Evolutionary conservation across 1,139 yeast genomes (phyloP).

Genomic region (Blastobotrys buckinghamii): DNA sequence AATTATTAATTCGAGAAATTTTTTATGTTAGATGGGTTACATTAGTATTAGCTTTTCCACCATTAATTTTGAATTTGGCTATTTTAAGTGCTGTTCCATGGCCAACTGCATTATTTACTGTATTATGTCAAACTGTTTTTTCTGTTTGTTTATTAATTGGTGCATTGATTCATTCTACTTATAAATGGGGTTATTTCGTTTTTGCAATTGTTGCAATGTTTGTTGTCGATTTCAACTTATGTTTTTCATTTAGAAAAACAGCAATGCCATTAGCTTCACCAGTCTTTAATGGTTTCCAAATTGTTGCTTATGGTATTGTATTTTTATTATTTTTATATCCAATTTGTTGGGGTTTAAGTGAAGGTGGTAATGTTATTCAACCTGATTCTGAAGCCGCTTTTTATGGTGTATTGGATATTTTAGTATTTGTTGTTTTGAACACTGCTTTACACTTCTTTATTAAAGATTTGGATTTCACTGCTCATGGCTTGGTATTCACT

Average conservation of each 20-base stretch:
- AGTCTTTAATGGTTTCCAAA: constrained; percentile 10
- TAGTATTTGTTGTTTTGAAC: constrained; percentile 37
- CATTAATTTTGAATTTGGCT: constrained; percentile 44
- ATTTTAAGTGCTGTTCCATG: constrained; percentile 40
- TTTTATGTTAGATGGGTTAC: constrained; percentile 63
- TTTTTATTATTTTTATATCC: constrained; percentile 49
- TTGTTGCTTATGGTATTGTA: constrained; percentile 27
- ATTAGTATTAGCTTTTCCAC: constrained; percentile 61
- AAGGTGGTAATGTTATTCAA: constrained; percentile 62
- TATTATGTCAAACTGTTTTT: constrained; percentile 44
- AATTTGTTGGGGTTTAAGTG: constrained; percentile 56
- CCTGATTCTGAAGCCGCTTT: constrained; percentile 65
- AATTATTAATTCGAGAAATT: constrained; percentile 45
- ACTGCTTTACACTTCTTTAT: constrained; percentile 23
- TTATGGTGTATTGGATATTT: constrained; percentile 55
- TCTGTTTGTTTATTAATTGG: constrained; percentile 54
- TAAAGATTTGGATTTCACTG: constrained; percentile 19
- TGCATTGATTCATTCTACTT: constrained; percentile 46
- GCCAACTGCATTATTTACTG: constrained; percentile 37
- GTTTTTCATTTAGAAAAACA: constrained; percentile 19
- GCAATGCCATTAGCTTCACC: constrained; percentile 16
- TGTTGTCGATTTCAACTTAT: constrained; percentile 22
- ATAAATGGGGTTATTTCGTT: constrained; percentile 63
- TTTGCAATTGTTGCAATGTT: constrained; percentile 33
- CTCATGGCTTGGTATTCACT: constrained; percentile 17